phyloP scores from a whole-genome alignment of 805 yeast species.

The Wickerhamiella cacticola region DNA sequence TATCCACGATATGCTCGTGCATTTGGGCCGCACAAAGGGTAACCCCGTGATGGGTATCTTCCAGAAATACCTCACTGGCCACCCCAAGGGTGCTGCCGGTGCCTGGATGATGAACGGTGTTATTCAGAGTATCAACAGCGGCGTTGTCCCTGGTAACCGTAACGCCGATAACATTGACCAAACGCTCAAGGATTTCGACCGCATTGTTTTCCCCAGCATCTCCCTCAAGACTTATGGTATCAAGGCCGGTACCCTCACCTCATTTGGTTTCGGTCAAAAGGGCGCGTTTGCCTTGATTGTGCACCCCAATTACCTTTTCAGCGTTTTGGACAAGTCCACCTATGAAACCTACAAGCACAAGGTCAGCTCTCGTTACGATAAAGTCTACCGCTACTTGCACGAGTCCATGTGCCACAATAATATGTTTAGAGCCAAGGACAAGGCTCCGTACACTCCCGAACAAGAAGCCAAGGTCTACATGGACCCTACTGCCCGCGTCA shows the following conservation, averaged over 20 bases:
- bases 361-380: slow-evolving; percentile 72
- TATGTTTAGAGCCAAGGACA: slow-evolving; percentile 82
- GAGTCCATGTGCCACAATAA: slow-evolving; percentile 84
- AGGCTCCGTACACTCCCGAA: slow-evolving; percentile 84
- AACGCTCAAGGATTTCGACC: slow-evolving; percentile 66
- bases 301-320: slow-evolving; percentile 87
- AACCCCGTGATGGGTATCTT: slow-evolving; percentile 95
- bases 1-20: slow-evolving; percentile 82
- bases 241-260: slow-evolving; percentile 92
- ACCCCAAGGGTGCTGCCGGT: slow-evolving; percentile 99
- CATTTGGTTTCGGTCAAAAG: slow-evolving; percentile 99
- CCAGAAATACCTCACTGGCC: slow-evolving; percentile 99
- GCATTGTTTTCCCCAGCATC: slow-evolving; percentile 88
- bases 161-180: slow-evolving; percentile 95
- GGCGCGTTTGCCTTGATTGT: slow-evolving; percentile 92
- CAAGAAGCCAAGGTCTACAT: slow-evolving; percentile 83
- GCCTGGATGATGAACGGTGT: slow-evolving; percentile 99
- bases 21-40: slow-evolving; percentile 93
- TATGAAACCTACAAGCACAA: slow-evolving; percentile 60
- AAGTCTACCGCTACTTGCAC: slow-evolving; percentile 90
- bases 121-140: slow-evolving; percentile 79
- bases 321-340: slow-evolving; percentile 58
- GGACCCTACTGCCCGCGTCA: slow-evolving; percentile 85
- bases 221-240: slow-evolving; percentile 90
- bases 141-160: slow-evolving; percentile 96